Conservation (phyloP, 495 filamentous ascomycete genomes). For the Glonium stellatum region DNA sequence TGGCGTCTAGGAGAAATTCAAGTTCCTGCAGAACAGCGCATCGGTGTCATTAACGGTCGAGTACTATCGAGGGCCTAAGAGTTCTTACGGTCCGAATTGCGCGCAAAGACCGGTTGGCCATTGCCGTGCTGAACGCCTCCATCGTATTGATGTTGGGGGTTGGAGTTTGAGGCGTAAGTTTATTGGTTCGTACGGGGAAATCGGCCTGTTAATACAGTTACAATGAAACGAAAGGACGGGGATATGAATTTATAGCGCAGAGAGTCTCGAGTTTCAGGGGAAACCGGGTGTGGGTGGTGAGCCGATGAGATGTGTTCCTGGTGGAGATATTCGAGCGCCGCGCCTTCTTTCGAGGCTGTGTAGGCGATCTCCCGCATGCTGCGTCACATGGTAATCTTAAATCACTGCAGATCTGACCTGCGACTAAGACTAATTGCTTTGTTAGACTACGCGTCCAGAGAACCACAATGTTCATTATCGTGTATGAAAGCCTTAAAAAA, state of each 20-base stretch:
- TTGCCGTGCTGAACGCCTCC: slow-evolving; percentile 31
- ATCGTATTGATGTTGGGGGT: slow-evolving; percentile 26
- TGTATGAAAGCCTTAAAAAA: too few relatives aligned
- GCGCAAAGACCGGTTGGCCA: slow-evolving; percentile 74
- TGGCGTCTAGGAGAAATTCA: slow-evolving; percentile 75
- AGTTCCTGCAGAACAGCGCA: slow-evolving; percentile 59
- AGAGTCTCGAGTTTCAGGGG: neutral
- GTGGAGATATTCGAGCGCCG: neutral
- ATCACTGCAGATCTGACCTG: neutral
- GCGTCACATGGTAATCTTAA: neutral
- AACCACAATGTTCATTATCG: too few relatives aligned
- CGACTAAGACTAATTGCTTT: too few relatives aligned
- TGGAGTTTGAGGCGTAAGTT: neutral
- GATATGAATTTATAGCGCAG: neutral
- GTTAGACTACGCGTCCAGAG: too few relatives aligned
- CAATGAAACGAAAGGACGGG: neutral
- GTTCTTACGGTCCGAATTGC: slow-evolving; percentile 70
- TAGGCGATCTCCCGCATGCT: neutral
- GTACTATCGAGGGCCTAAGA: neutral
- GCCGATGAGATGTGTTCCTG: neutral
- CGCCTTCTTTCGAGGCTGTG: neutral
- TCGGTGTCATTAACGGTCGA: neutral
- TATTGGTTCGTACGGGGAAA: too few relatives aligned
- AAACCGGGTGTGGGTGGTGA: neutral
- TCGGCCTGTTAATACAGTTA: neutral